Percentiles rank a stretch among this genome's conserved stretches.
Conservation (phyloP, 23 red algal genomes). For the Gracilaria caudata region DNA sequence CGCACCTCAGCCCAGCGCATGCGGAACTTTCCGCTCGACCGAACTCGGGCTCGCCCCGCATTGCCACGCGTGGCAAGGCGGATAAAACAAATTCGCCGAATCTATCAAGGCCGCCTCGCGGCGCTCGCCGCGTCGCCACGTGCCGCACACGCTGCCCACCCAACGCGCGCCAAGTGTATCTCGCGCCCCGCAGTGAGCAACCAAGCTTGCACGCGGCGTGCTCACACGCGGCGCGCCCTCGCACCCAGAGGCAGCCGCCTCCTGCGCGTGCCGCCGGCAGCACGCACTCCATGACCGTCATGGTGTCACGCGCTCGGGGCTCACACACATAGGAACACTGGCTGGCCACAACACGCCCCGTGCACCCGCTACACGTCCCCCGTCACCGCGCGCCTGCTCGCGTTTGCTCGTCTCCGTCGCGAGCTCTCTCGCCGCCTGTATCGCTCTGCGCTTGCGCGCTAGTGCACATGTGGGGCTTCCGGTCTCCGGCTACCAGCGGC, state of each 20-base stretch:
- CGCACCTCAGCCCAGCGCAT: too few species aligned
- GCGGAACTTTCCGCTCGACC: too few species aligned
- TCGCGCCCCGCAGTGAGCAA: too few species aligned
- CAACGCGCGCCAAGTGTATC: neutral
- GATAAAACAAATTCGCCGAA: neutral
- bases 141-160: too few species aligned
- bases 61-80: neutral
- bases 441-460: neutral
- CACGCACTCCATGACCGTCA: too few species aligned
- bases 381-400: neutral
- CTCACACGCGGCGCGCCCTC: too few species aligned
- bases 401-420: neutral
- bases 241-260: too few species aligned
- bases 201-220: too few species aligned
- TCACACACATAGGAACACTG: too few species aligned
- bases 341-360: constrained; percentile 16
- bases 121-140: neutral
- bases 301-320: neutral
- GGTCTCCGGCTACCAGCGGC: constrained; percentile 31
- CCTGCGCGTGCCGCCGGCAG: too few species aligned
- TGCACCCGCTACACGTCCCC: neutral
- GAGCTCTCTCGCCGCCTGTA: neutral
- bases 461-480: constrained; percentile 58
- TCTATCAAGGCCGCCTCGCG: neutral
- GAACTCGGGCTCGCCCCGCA: too few species aligned